Conservation (phyloP, 2,329 filamentous ascomycete species). For the Penicillium glabrum region DNA sequence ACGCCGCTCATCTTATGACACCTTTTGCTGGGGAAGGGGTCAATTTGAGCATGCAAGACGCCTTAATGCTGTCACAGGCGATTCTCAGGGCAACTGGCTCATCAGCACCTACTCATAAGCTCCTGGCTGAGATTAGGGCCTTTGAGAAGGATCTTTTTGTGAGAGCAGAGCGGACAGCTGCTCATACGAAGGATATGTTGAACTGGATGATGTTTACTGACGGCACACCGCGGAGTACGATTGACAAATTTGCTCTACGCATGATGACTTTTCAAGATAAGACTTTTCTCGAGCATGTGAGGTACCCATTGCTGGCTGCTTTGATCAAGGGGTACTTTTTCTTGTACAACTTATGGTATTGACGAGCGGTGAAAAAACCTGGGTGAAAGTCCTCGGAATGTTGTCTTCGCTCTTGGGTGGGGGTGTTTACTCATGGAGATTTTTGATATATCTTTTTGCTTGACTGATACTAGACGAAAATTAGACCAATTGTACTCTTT, state of each 20-base stretch:
- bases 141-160: slow-evolving; percentile 2
- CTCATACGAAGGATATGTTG: slow-evolving; percentile 1
- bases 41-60: slow-evolving; percentile 16
- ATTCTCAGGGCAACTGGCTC: slow-evolving; percentile 1
- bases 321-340: slow-evolving; percentile 1
- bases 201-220: slow-evolving; percentile 4
- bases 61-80: slow-evolving; percentile 1
- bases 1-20: slow-evolving; percentile 30
- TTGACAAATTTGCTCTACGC: slow-evolving; percentile 1
- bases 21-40: slow-evolving; percentile 29
- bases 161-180: not conserved
- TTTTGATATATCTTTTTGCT: not conserved
- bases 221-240: not conserved
- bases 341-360: not conserved
- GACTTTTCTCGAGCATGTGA: not conserved
- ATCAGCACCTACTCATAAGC: not conserved
- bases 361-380: not conserved
- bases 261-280: slow-evolving; percentile 1
- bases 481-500: not conserved
- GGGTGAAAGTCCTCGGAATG: too few species aligned
- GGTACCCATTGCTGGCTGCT: not conserved
- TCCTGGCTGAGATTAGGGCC: not conserved
- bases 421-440: not conserved
- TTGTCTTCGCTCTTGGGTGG: too few species aligned
- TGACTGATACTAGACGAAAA: not conserved